Evolutionary conservation across 305 asterid species (phyloP).

Genomic region (Fraxinus floribunda): DNA sequence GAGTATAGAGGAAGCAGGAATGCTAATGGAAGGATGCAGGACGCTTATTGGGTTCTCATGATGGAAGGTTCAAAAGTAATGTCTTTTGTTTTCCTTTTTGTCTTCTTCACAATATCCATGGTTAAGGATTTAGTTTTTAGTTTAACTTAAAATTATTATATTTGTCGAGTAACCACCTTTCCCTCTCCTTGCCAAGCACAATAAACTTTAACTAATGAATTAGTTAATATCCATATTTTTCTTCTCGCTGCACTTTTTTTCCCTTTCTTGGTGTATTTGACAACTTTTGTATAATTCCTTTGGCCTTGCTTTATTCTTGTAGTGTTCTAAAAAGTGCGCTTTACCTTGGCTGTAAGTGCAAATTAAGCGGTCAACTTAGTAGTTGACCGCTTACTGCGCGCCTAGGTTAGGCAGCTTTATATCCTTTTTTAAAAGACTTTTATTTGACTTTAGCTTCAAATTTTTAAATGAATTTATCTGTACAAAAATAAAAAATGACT

Average conservation of each 20-base stretch:
- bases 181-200: background rate
- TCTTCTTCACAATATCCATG: conserved; percentile 5
- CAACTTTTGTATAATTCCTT: background rate
- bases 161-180: background rate
- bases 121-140: background rate
- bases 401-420: too few species aligned
- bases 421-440: too few species aligned
- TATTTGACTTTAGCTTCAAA: too few species aligned
- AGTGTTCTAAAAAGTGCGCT: too few species aligned
- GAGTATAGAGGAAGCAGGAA: conserved; percentile 84
- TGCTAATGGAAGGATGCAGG: conserved; percentile 96
- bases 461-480: too few species aligned
- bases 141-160: background rate
- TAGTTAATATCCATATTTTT: background rate
- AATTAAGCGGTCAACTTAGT: too few species aligned
- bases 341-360: too few species aligned
- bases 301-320: background rate
- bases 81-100: conserved; percentile 18
- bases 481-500: too few species aligned
- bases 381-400: too few species aligned
- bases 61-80: conserved; percentile 95
- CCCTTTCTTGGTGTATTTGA: background rate
- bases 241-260: background rate
- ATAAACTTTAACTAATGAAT: background rate
- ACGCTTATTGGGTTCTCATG: conserved; percentile 89